phyloP scores from a whole-genome alignment of 2,329 filamentous ascomycete species.

The Botrytis fragariae region DNA sequence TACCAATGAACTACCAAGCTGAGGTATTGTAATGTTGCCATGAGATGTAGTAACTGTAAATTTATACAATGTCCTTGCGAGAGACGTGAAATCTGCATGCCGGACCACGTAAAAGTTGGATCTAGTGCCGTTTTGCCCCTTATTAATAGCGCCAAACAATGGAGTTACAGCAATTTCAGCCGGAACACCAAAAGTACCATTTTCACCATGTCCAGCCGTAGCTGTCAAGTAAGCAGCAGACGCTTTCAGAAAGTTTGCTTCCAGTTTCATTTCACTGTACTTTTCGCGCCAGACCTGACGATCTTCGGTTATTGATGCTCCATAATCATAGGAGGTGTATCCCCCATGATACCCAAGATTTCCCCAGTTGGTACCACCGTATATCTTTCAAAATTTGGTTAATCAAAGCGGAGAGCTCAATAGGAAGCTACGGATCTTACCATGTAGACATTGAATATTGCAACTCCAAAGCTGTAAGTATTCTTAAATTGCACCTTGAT shows the following conservation, averaged over 20 bases:
- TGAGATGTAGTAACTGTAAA: conserved; percentile 54
- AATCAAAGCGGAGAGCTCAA: not conserved
- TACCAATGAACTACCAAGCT: conserved; percentile 53
- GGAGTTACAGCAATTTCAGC: conserved; percentile 62
- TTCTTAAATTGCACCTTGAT: conserved; percentile 80
- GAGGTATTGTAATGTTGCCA: conserved; percentile 56
- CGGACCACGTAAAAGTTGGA: conserved; percentile 63
- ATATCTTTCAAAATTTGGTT: conserved; percentile 47
- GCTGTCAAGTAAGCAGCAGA: conserved; percentile 38
- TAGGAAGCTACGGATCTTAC: conserved; percentile 40
- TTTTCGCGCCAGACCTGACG: conserved; percentile 26
- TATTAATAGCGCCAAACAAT: conserved; percentile 43
- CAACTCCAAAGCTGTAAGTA: conserved; percentile 61
- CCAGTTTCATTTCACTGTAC: conserved; percentile 28
- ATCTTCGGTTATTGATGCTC: conserved; percentile 25
- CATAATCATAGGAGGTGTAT: conserved; percentile 54
- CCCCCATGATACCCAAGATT: conserved; percentile 67
- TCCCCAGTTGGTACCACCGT: conserved; percentile 81
- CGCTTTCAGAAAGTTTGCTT: conserved; percentile 28
- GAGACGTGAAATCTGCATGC: conserved; percentile 54
- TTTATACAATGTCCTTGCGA: conserved; percentile 17
- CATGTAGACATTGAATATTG: conserved; percentile 75
- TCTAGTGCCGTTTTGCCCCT: conserved; percentile 43
- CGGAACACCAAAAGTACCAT: conserved; percentile 46
- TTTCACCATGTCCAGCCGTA: conserved; percentile 52